Base-by-base conservation (phyloP, 2,329 filamentous ascomycete species). In the Anisogramma anomala region DNA sequence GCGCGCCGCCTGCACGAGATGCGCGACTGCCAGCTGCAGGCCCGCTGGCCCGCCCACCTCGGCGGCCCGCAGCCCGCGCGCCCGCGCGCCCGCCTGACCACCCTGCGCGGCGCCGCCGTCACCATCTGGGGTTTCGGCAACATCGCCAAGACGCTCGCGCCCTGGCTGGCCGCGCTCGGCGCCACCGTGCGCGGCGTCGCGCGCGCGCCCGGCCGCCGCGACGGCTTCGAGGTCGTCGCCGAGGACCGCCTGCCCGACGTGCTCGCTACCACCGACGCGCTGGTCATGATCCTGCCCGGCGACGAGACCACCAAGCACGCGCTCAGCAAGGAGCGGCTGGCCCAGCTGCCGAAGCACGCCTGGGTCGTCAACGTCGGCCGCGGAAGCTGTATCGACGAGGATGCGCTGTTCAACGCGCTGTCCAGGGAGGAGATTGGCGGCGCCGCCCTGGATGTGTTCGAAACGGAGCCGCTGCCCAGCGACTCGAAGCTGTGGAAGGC, bases 261-360 rank as follows among this genome's bases (percentile, higher is more conserved):
- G 23, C 63, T 81, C 26, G 61, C 67, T 23, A 52, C 68, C 54
- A 78, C 75, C 0, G 77, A 81, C 51, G 77, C 74, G 0, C 63
- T 81, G n/a, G 74, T 81, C 50, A 79, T 81, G 76, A 79, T 79
- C 48, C 62, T 79, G 6, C 75, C 75, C 0, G 75, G 75, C 0
- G 68, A 67, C 26, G 70, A 69, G 7, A 61, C 65, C n/a, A 79
- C 75, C 19, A 60, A 59, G 26, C 59, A 79, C 50, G 73, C 63
- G 1, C 63, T 79, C 45, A 72, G 71, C 49, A 64, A 62, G 20
- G 70, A 74, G 55, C 57, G 72, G 6, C 53, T 79, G 33, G 61
- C 58, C 48, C 53, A 68, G 33, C 58, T 79, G 46, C 74, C 75
- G 27, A 67, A 66, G 48, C 75, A 79, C 55, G 69, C 69, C 17